A percentile compares a stretch with the other conserved stretches of the same genome.
Conservation (phyloP, 805 yeast genomes). For the Candida corydali region DNA sequence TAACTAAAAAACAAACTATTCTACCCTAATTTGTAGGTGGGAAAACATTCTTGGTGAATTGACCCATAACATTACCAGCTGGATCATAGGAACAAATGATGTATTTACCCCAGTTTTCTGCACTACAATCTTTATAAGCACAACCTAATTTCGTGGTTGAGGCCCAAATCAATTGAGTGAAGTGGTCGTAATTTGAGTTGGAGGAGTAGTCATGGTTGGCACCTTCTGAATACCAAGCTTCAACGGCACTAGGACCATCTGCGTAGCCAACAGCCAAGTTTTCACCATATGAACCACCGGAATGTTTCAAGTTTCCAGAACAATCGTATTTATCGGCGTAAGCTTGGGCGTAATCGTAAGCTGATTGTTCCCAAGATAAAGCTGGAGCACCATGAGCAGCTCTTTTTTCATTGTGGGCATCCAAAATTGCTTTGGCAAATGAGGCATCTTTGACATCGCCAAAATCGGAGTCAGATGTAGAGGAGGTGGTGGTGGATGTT, state of each 20-base stretch:
- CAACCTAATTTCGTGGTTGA: slow-evolving; percentile 63
- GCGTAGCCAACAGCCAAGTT: slow-evolving; percentile 37
- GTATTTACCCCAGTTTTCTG: slow-evolving; percentile 48
- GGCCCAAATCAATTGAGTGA: slow-evolving; percentile 79
- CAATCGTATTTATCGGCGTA: slow-evolving; percentile 47
- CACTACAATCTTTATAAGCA: slow-evolving; percentile 57
- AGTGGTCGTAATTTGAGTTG: slow-evolving; percentile 49
- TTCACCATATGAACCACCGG: slow-evolving; percentile 40
- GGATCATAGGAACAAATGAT: slow-evolving; percentile 72
- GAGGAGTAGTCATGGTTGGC: slow-evolving; percentile 22
- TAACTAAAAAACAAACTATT: neutral
- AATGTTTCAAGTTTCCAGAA: slow-evolving; percentile 33
- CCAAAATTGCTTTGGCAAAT: slow-evolving; percentile 46
- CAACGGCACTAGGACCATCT: slow-evolving; percentile 25
- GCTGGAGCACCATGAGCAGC: slow-evolving; percentile 47
- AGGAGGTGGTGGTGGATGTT: slow-evolving; percentile 1
- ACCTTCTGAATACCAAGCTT: slow-evolving; percentile 41
- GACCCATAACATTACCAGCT: slow-evolving; percentile 65
- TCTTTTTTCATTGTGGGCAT: slow-evolving; percentile 59
- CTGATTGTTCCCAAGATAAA: slow-evolving; percentile 51
- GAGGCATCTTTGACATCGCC: slow-evolving; percentile 14
- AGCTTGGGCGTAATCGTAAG: slow-evolving; percentile 51
- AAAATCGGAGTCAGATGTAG: slow-evolving; percentile 7
- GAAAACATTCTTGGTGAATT: slow-evolving; percentile 17
- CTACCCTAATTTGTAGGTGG: neutral